Evolutionary conservation across 441 rosid genomes (phyloP).

Genomic region (Pelargonium exstipulatum): DNA sequence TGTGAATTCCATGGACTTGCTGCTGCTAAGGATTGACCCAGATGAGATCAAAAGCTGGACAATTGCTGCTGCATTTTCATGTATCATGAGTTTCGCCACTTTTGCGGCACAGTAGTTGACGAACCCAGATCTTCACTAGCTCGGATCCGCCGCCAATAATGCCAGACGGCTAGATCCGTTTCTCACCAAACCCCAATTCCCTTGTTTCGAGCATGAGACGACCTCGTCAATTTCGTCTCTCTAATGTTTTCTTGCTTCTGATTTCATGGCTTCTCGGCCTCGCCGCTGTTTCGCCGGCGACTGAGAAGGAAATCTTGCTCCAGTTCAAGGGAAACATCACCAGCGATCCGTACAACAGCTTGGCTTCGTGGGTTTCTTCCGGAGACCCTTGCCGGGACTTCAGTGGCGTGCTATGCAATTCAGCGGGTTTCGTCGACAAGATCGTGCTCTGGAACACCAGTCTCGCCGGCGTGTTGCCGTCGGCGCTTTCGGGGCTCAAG

Average conservation of each 20-base stretch:
- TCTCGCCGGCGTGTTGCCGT: conserved; percentile 58
- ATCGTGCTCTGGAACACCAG: conserved; percentile 83
- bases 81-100: no score
- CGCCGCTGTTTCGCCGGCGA: conserved; percentile 36
- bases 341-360: conserved; percentile 56
- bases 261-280: conserved; percentile 31
- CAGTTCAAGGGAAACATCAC: conserved; percentile 66
- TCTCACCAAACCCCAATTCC: conserved; percentile 14
- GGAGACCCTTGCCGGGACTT: conserved; percentile 57
- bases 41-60: no score
- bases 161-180: conserved; percentile 58
- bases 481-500: conserved; percentile 63
- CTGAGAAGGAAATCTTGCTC: conserved; percentile 74
- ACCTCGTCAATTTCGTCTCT: conserved; percentile 25
- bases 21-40: no score
- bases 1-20: not conserved
- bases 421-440: conserved; percentile 63
- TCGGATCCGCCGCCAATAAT: conserved; percentile 43
- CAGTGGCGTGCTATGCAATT: conserved; percentile 67
- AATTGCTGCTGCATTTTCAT: not conserved
- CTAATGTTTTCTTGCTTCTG: conserved; percentile 41
- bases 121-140: conserved; percentile 25
- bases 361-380: conserved; percentile 60
- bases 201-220: conserved; percentile 62
- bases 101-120: no score